Base-by-base conservation (phyloP, 2,329 filamentous ascomycete species). In the Fusarium nanum region DNA sequence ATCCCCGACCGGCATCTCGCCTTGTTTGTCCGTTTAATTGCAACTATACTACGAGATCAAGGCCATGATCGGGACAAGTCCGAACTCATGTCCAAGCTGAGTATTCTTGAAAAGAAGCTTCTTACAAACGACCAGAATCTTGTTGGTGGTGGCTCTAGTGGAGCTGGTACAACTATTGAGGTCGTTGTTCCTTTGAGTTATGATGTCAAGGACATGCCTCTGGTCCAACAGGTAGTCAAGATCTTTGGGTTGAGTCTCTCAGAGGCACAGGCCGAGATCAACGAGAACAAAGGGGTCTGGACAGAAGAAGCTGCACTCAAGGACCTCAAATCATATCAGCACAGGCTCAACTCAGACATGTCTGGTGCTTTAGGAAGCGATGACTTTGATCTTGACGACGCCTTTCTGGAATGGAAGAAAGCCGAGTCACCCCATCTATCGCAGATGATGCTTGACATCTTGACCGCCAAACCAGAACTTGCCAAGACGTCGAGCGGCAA, bases 141-240 rank as follows among this genome's bases (percentile, higher is more conserved):
- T 54, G 78, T 79, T 27, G 76, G 76, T 20, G 74, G 71, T 28
- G 77, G 78, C 34, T 70, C 77, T 28, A 78, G 79, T 56, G 76
- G 76, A 14, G 75, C 75, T 23, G 80, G 80, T 30, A 80, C 76
- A 22, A 92, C 91, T 11, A 86, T 96, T 68, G 95, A 98, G 79
- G 92, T 95, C 23, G 86, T 92, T 60, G 88, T 94, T 5, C 94
- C 95, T 13, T 83, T 97, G 61, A 96, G 90, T 76, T 93, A 97
- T 79, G 93, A 98, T 79, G 91, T 98, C 77, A 97, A 96, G 81
- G 96, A 99, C 78, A 99, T 99, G 96, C 91, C 91, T 40, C 87
- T 98, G 81, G 96, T 97, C 28, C 91, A 96, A 78, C 88, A 91
- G 37, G 94, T 99, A 27, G 92, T 92, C 53, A 91, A 87, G 74